phyloP scores from a whole-genome alignment of 805 yeast species.

The Pichia pseudocactophila region DNA sequence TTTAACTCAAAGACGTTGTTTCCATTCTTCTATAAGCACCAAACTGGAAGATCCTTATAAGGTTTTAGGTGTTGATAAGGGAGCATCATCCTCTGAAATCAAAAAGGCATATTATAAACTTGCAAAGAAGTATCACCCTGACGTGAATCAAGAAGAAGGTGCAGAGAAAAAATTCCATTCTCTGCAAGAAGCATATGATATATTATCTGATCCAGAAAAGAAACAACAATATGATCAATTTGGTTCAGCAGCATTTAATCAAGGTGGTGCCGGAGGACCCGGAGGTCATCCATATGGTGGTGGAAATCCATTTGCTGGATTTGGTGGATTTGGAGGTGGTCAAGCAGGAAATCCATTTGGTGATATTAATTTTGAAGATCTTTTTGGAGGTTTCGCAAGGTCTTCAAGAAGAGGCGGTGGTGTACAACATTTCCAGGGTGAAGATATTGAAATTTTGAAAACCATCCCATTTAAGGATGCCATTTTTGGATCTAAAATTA shows the following conservation, averaged over 20 bases:
- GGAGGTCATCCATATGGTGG: constrained; percentile 27
- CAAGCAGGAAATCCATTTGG: constrained; percentile 22
- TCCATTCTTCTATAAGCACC: constrained; percentile 34
- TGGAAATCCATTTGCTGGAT: constrained; percentile 37
- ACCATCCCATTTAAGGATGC: constrained; percentile 78
- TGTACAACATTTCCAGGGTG: constrained; percentile 79
- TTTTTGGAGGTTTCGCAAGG: constrained; percentile 37
- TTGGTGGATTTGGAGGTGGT: constrained; percentile 32
- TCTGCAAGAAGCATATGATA: constrained; percentile 90
- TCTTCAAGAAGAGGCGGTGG: constrained; percentile 31
- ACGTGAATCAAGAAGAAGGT: constrained; percentile 82
- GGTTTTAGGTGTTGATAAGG: constrained; percentile 64
- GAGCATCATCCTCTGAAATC: constrained; percentile 73
- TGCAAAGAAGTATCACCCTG: constrained; percentile 94
- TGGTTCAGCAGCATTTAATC: constrained; percentile 80
- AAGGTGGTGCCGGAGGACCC: constrained; percentile 45
- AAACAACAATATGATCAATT: constrained; percentile 84
- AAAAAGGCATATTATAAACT: constrained; percentile 90
- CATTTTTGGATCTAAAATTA: constrained; percentile 63
- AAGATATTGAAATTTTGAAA: constrained; percentile 73
- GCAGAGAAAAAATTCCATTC: constrained; percentile 89
- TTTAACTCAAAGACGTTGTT: constrained; percentile 15
- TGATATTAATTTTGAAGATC: constrained; percentile 45
- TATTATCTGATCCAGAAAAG: constrained; percentile 76
- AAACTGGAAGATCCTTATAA: constrained; percentile 68